Conservation (phyloP, 192 early-diverging fungal genomes). For the Entomortierella parvispora region DNA sequence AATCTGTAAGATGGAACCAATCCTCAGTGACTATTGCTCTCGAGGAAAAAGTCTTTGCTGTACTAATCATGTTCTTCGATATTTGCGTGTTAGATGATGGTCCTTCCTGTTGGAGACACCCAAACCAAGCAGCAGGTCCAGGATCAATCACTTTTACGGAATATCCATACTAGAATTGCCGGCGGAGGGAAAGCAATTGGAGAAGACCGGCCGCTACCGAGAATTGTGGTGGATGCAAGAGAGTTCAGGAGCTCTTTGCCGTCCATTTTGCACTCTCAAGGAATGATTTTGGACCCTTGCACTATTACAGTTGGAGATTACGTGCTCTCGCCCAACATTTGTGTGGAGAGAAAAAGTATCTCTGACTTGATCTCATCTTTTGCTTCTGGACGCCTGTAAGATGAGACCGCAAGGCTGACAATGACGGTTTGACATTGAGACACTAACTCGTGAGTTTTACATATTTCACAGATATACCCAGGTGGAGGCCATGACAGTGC, state of each 20-base stretch:
- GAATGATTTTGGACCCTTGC: conserved; percentile 79
- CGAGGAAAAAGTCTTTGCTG: too few species aligned
- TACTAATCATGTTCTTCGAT: neutral
- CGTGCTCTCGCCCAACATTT: conserved; percentile 84
- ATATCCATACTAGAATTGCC: conserved; percentile 52
- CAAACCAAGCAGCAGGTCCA: conserved; percentile 30
- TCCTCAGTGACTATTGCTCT: too few species aligned
- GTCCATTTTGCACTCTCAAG: conserved; percentile 79
- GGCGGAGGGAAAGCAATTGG: conserved; percentile 41
- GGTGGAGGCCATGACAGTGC: conserved; percentile 85
- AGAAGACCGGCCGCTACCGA: conserved; percentile 21
- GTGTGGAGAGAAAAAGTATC: conserved; percentile 93
- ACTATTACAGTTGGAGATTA: conserved; percentile 96
- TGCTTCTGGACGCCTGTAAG: conserved; percentile 83
- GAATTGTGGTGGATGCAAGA: conserved; percentile 89
- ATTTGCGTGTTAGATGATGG: conserved; percentile 69
- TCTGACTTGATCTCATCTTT: conserved; percentile 88
- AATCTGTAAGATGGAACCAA: conserved; percentile 65
- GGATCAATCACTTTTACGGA: conserved; percentile 44
- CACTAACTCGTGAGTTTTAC: neutral
- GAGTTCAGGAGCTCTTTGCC: conserved; percentile 96
- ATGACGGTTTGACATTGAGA: too few species aligned
- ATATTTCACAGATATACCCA: conserved; percentile 72
- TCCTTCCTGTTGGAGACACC: conserved; percentile 74
- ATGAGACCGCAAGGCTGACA: too few species aligned